These are phyloP conservation scores for Dactylis glomerata DNA, from an alignment of 176 grass and related monocot species.

Conservation along the genomic window DNA sequence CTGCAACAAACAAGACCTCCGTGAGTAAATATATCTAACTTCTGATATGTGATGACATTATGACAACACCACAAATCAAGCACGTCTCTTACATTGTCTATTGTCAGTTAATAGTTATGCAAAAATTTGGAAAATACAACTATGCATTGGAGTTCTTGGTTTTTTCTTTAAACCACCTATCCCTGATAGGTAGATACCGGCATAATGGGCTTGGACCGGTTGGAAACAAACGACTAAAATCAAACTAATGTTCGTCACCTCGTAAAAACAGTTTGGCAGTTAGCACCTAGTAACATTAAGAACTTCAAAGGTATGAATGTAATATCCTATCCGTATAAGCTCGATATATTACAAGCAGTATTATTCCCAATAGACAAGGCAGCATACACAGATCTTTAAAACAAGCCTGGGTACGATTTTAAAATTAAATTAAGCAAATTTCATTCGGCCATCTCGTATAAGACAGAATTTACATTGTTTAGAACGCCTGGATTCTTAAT, in stretches of 20 bases:
- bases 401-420: not conserved
- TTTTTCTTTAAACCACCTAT: not conserved
- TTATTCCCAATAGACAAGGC: not conserved
- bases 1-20: constrained; percentile 26
- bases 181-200: not conserved
- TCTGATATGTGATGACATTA: not conserved
- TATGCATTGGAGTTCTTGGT: not conserved
- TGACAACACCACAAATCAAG: not conserved
- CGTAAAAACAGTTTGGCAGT: not conserved
- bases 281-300: not conserved
- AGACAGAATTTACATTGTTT: not conserved
- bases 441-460: not conserved
- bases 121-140: not conserved
- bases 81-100: not conserved
- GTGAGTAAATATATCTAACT: not conserved
- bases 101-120: too few relatives aligned
- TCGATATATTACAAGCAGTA: not conserved
- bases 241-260: not conserved
- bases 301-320: not conserved
- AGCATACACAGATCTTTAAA: not conserved
- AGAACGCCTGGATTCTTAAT: not conserved
- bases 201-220: not conserved
- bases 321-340: not conserved
- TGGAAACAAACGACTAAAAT: not conserved
- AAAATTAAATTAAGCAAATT: not conserved